Evolutionary conservation across 441 rosid genomes (phyloP).

Genomic region (Corymbia calophylla): DNA sequence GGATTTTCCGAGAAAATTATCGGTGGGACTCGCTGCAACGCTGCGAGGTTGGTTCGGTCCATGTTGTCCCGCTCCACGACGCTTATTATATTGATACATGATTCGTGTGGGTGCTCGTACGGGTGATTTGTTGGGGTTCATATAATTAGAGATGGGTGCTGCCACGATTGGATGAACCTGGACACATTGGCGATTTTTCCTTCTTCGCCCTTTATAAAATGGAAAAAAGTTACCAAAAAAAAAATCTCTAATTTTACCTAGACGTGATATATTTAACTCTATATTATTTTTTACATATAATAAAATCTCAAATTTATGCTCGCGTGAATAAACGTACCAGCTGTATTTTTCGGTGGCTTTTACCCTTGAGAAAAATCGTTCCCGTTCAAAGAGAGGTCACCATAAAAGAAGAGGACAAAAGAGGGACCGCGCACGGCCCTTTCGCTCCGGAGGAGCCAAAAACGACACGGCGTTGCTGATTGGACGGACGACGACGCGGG

Average conservation of each 20-base stretch:
- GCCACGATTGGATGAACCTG: not conserved
- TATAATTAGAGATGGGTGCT: not conserved
- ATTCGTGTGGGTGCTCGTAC: too few relatives aligned
- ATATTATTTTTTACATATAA: too few relatives aligned
- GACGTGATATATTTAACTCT: too few relatives aligned
- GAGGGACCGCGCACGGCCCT: not conserved
- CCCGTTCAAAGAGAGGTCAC: not conserved
- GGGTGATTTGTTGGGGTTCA: not conserved
- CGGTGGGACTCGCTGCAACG: not conserved
- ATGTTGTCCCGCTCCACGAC: not conserved
- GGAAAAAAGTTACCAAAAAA: too few relatives aligned
- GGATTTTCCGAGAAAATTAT: not conserved
- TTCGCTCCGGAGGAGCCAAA: not conserved
- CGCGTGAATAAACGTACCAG: too few relatives aligned
- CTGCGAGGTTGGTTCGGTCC: not conserved
- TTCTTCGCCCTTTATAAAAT: not conserved
- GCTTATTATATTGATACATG: not conserved
- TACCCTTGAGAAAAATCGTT: too few relatives aligned
- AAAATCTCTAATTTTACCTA: too few relatives aligned
- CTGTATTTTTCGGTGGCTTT: too few relatives aligned
- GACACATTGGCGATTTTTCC: not conserved
- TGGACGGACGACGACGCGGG: not conserved
- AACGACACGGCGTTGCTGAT: not conserved
- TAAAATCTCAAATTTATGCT: too few relatives aligned
- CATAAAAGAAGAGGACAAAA: not conserved